These are phyloP conservation scores for Colletotrichum sp. DNA, from an alignment of 2,329 filamentous ascomycete species.

Conservation along the genomic window DNA sequence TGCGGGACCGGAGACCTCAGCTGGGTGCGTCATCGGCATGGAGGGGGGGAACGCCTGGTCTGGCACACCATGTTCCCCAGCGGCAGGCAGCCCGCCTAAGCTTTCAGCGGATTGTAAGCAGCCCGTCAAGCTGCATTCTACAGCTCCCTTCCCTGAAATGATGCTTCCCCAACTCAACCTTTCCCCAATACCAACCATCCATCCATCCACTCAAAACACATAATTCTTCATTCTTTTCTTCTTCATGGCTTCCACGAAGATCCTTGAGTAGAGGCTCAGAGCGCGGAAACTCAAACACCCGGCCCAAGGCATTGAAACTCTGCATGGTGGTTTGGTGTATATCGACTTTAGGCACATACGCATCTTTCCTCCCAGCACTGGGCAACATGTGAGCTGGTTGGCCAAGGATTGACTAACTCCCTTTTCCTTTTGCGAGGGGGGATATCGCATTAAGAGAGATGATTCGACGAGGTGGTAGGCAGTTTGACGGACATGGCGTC, in stretches of 20 bases:
- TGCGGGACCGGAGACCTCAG: constrained; percentile 12
- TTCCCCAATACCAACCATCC: neutral
- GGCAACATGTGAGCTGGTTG: neutral
- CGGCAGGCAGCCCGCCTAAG: neutral
- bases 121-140: neutral
- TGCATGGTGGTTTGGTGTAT: neutral
- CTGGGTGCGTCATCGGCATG: constrained; percentile 16
- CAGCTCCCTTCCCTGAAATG: constrained; percentile 3
- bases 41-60: neutral
- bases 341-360: neutral
- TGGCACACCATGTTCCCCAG: neutral
- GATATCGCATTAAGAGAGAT: neutral
- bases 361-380: neutral
- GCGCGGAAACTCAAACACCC: constrained; percentile 19
- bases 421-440: neutral
- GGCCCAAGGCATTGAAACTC: constrained; percentile 19
- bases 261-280: neutral
- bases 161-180: neutral
- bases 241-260: neutral
- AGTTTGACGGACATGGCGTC: neutral
- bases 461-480: neutral
- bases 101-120: neutral
- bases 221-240: neutral
- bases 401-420: neutral
- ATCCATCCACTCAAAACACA: neutral